These are phyloP conservation scores for Vanilla planifolia DNA, from an alignment of 106 monocot species.

Conservation along the genomic window DNA sequence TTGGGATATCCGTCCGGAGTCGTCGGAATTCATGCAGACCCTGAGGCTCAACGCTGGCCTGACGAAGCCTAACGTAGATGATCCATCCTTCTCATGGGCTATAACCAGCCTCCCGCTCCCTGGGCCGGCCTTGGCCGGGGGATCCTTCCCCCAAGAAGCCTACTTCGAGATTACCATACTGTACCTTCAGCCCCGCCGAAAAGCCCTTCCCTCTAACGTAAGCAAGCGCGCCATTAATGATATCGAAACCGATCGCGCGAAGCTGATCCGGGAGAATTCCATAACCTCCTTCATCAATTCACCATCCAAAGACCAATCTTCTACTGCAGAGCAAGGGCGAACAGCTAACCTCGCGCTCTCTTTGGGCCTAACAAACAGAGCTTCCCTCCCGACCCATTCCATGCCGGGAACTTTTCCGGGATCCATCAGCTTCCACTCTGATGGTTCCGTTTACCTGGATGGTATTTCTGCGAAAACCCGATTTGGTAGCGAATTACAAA, in stretches of 20 bases:
- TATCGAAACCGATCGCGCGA: constrained; percentile 23
- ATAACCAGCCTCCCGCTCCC: constrained; percentile 66
- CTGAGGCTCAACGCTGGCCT: constrained; percentile 36
- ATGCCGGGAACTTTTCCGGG: constrained; percentile 48
- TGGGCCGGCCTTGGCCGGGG: constrained; percentile 37
- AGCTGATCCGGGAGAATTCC: constrained; percentile 29
- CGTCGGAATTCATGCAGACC: constrained; percentile 68
- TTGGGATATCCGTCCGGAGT: constrained; percentile 30
- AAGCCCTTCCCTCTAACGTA: not conserved
- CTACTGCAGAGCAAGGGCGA: not conserved
- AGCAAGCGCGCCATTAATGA: constrained; percentile 9
- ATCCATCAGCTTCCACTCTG: constrained; percentile 77
- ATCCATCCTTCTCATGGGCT: not conserved
- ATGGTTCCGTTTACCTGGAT: constrained; percentile 66
- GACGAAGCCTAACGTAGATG: not conserved
- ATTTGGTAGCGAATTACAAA: not conserved
- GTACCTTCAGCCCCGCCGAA: constrained; percentile 24
- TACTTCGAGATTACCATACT: constrained; percentile 79
- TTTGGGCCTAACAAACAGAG: constrained; percentile 36
- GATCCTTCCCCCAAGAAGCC: constrained; percentile 72
- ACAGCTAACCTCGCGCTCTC: constrained; percentile 15
- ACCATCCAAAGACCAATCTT: not conserved
- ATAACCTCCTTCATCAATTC: not conserved
- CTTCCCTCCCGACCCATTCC: not conserved
- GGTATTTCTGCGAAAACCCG: constrained; percentile 24